Base-by-base conservation (phyloP, 108 stramenopile species). In the Cyclostephanos tholiformis region DNA sequence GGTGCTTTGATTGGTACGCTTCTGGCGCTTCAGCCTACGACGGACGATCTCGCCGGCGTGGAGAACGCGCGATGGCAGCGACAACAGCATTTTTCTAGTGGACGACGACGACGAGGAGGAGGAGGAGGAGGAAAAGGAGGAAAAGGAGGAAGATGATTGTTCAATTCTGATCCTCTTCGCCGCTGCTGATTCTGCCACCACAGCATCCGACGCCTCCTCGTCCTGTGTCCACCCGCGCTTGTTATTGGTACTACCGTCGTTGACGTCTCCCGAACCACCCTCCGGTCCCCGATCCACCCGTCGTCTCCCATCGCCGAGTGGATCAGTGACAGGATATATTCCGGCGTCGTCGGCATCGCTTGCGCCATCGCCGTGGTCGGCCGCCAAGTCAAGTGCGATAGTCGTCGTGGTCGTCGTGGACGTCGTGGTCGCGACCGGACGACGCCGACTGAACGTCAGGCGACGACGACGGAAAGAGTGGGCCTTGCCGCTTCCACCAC, bases 381-480 rank as follows among this genome's bases (percentile, higher is more conserved):
- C 81, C 39, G 60, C 23, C n/a, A n/a, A n/a, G n/a, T n/a, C n/a
- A n/a, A n/a, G n/a, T n/a, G n/a, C 25, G 67, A 26, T n/a, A 43
- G 44, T 1, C 25, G 79, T 58, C 35, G 67, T 50, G 1, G 74
- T 73, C 30, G 78, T 77, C 6, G 68, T 43, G 14, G 72, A 71
- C 35, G 67, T 29, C 26, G 48, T 61, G 25, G 39, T 66, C 16
- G 44, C 29, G 1, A 72, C 35, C 41, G 41, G 41, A 30, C 72
- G 79, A 60, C 85, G 84, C 61, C 75, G 72, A 32, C 87, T 87
- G 49, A 87, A 80, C 32, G 90, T 90, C 29, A 95, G 56, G 11
- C 91, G 88, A 48, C 93, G 79, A 62, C 92, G 79, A 19, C 93
- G 88, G 80, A 95, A 95, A 38, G 89, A 84, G 25, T 82, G 82